A percentile compares a stretch with the other conserved stretches of the same genome.
Conservation (phyloP, 2,329 filamentous ascomycete genomes). For the Nothophoma quercina region DNA sequence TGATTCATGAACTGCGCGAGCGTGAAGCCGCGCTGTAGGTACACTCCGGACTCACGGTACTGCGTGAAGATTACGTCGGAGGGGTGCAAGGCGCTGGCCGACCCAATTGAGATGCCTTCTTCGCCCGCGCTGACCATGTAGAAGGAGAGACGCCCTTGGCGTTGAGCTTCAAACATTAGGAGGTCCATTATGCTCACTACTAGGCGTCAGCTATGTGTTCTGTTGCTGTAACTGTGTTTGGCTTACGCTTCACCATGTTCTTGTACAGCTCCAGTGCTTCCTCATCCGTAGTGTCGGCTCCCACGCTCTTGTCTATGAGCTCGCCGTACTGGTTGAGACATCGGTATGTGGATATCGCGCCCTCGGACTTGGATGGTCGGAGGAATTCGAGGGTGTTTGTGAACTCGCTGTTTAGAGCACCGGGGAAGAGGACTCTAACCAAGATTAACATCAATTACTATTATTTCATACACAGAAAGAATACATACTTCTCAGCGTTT, state of each 20-base stretch:
- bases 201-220: neutral
- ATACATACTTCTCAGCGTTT: conserved; percentile 66
- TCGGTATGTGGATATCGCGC: conserved; percentile 88
- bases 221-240: neutral
- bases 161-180: conserved; percentile 97
- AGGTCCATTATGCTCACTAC: conserved; percentile 86
- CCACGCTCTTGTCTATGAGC: conserved; percentile 76
- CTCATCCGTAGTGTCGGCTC: conserved; percentile 68
- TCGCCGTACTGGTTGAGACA: conserved; percentile 88
- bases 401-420: conserved; percentile 94
- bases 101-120: conserved; percentile 92
- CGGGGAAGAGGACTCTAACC: conserved; percentile 79
- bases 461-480: too few relatives aligned
- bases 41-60: conserved; percentile 92
- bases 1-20: conserved; percentile 94
- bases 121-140: conserved; percentile 97
- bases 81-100: conserved; percentile 81
- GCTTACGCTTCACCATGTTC: conserved; percentile 67
- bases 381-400: conserved; percentile 81
- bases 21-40: conserved; percentile 86
- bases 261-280: conserved; percentile 69
- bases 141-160: conserved; percentile 92
- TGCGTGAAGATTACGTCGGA: conserved; percentile 92
- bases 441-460: too few relatives aligned
- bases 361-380: conserved; percentile 69